These are phyloP conservation scores for Pseudozyma thailandica DNA, from an alignment of 1,284 basidiomycete species.

Conservation along the genomic window DNA sequence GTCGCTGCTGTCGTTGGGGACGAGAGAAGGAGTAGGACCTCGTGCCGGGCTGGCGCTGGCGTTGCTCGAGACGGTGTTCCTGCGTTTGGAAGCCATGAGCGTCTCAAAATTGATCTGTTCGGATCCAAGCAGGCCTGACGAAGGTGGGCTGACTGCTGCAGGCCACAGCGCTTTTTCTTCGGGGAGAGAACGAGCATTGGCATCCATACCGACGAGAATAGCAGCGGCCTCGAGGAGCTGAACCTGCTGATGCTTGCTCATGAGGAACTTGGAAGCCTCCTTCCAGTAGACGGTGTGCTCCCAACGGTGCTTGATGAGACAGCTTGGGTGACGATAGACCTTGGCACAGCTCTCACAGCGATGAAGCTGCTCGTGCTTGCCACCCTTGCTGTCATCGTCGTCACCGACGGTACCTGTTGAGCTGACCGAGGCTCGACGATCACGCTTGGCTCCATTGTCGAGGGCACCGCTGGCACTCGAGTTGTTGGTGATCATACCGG, in stretches of 20 bases:
- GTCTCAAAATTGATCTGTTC: constrained; percentile 68
- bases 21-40: constrained; percentile 35
- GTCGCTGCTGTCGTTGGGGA: constrained; percentile 52
- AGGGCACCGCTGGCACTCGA: constrained; percentile 13
- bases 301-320: constrained; percentile 96
- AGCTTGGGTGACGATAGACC: constrained; percentile 93
- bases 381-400: constrained; percentile 72
- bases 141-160: constrained; percentile 71
- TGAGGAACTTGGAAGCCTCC: constrained; percentile 89
- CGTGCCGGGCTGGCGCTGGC: constrained; percentile 43
- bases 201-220: constrained; percentile 77
- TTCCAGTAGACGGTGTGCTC: constrained; percentile 98
- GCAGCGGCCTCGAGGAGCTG: constrained; percentile 96
- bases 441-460: constrained; percentile 50
- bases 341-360: constrained; percentile 81
- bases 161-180: constrained; percentile 85
- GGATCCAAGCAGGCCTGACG: constrained; percentile 69
- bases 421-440: constrained; percentile 65
- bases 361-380: constrained; percentile 73
- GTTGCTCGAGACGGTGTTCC: constrained; percentile 45
- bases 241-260: constrained; percentile 97
- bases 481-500: constrained; percentile 32
- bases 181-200: constrained; percentile 79
- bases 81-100: constrained; percentile 62
- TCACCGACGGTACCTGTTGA: constrained; percentile 71